phyloP scores from a whole-genome alignment of 768 basidiomycete species.

The Hericium erinaceus region DNA sequence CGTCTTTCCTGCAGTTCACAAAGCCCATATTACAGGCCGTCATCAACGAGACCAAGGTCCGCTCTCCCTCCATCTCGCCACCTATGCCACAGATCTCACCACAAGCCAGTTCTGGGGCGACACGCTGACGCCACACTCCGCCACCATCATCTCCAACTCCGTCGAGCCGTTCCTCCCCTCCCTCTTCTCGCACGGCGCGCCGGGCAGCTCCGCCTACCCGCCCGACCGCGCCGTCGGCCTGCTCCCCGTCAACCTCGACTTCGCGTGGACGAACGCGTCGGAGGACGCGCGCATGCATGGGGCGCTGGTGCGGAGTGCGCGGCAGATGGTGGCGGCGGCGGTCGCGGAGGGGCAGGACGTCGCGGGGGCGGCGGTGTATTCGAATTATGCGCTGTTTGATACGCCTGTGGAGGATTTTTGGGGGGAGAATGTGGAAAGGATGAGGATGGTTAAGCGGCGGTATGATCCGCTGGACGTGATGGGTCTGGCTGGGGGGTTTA shows the following conservation, averaged over 20 bases:
- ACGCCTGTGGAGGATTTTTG: slow-evolving; percentile 43
- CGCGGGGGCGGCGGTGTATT: slow-evolving; percentile 34
- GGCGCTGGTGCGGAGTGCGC: slow-evolving; percentile 31
- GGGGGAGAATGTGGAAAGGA: slow-evolving; percentile 33
- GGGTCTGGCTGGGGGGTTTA: slow-evolving; percentile 60
- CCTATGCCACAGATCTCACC: no score
- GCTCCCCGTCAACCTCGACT: slow-evolving; percentile 17
- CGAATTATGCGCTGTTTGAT: slow-evolving; percentile 47
- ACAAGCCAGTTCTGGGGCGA: background rate
- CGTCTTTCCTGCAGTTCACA: background rate
- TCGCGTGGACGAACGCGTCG: slow-evolving; percentile 30
- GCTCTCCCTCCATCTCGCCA: background rate
- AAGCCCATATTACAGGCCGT: background rate
- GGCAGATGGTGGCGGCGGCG: slow-evolving; percentile 29
- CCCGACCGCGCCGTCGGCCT: slow-evolving; percentile 3
- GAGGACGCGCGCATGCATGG: slow-evolving; percentile 32
- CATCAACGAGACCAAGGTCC: background rate
- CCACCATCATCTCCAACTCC: background rate
- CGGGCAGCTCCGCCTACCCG: slow-evolving; percentile 1
- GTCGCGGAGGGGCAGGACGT: slow-evolving; percentile 31
- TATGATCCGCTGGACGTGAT: slow-evolving; percentile 54
- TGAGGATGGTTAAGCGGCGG: slow-evolving; percentile 30
- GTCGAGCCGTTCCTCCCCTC: background rate
- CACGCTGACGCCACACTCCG: background rate
- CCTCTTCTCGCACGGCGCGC: slow-evolving; percentile 5